Percentiles rank a stretch among this genome's conserved stretches.
These are phyloP conservation scores for Fomitopsis palustris DNA, from an alignment of 1,284 basidiomycete genomes.

Conservation along the genomic window DNA sequence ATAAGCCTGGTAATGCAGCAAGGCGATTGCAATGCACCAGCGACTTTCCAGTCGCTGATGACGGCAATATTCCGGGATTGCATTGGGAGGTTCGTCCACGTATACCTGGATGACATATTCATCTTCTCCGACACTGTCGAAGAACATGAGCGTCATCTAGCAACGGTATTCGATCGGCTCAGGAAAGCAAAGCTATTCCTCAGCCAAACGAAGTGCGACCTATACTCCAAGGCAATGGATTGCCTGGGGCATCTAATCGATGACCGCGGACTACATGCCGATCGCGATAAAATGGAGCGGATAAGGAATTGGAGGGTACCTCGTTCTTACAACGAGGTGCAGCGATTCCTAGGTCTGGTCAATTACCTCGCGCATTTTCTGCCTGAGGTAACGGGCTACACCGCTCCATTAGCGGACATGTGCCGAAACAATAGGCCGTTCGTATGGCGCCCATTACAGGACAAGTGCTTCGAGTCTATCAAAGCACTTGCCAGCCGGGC, in stretches of 20 bases:
- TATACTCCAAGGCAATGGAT: conserved; percentile 20
- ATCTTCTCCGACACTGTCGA: conserved; percentile 23
- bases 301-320: conserved; percentile 24
- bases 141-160: conserved; percentile 28
- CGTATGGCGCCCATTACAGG: conserved; percentile 27
- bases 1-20: too few species aligned
- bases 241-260: conserved; percentile 30
- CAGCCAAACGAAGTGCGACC: conserved; percentile 14
- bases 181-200: too few species aligned
- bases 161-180: conserved; percentile 22
- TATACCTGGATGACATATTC: conserved; percentile 35
- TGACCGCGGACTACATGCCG: conserved; percentile 25
- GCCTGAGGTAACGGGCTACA: conserved; percentile 32
- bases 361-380: conserved; percentile 34
- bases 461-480: conserved; percentile 33
- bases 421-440: conserved; percentile 13
- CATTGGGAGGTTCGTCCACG: conserved; percentile 26
- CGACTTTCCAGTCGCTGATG: conserved; percentile 32
- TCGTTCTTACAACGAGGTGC: conserved; percentile 31
- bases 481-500: conserved; percentile 28
- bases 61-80: conserved; percentile 26
- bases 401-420: conserved; percentile 17
- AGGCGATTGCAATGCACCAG: too few species aligned
- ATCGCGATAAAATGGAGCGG: conserved; percentile 22
- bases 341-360: conserved; percentile 36